Conservation (phyloP, 768 basidiomycete species). For the Sistotremastrum suecicum region DNA sequence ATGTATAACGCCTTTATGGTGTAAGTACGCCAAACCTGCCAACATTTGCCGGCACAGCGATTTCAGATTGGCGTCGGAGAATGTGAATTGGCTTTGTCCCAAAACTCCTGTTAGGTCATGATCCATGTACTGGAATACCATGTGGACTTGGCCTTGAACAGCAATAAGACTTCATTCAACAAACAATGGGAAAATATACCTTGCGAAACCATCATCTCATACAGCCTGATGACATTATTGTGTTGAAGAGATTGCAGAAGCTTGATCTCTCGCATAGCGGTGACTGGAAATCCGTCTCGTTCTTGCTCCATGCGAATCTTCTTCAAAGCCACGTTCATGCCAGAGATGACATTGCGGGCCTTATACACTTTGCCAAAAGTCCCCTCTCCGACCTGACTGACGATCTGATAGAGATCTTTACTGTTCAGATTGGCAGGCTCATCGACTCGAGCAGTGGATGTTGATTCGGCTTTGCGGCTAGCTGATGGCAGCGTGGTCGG, state of each 20-base stretch:
- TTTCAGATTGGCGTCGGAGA: slow-evolving; percentile 82
- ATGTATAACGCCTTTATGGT: slow-evolving; percentile 92
- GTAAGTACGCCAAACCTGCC: slow-evolving; percentile 84
- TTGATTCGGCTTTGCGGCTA: no score
- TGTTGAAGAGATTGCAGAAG: slow-evolving; percentile 85
- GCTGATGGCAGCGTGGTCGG: no score
- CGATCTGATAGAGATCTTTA: slow-evolving; percentile 64
- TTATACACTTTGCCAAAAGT: slow-evolving; percentile 99
- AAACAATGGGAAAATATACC: slow-evolving; percentile 34
- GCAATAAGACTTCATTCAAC: slow-evolving; percentile 3
- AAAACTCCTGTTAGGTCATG: slow-evolving; percentile 94
- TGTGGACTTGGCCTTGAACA: slow-evolving; percentile 75
- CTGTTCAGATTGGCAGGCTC: not conserved
- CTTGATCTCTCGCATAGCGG: slow-evolving; percentile 98
- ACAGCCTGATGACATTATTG: slow-evolving; percentile 74
- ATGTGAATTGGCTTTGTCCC: slow-evolving; percentile 77
- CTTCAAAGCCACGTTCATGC: slow-evolving; percentile 77
- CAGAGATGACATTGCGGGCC: slow-evolving; percentile 71
- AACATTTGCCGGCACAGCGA: slow-evolving; percentile 95
- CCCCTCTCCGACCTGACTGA: slow-evolving; percentile 93
- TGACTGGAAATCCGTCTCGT: slow-evolving; percentile 95
- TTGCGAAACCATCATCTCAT: slow-evolving; percentile 98
- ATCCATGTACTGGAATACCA: slow-evolving; percentile 99
- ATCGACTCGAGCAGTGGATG: not conserved
- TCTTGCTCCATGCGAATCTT: slow-evolving; percentile 97